These are phyloP conservation scores for Penicillium goetzii DNA, from an alignment of 495 filamentous ascomycete genomes.

Conservation along the genomic window DNA sequence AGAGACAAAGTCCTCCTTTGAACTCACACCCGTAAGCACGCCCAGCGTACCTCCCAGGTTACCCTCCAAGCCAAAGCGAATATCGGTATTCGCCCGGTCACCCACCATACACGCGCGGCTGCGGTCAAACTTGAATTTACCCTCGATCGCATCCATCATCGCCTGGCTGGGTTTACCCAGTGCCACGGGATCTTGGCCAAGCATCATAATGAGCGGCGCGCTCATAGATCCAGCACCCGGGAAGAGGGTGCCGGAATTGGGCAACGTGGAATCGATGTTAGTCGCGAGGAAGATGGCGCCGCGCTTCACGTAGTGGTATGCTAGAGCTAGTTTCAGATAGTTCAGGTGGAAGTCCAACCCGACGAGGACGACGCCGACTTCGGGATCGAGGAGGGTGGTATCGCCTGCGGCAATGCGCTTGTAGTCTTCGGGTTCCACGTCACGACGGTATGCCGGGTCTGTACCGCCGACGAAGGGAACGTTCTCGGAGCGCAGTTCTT, in stretches of 20 bases:
- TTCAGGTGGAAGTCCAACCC: constrained; percentile 93
- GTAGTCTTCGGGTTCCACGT: constrained; percentile 81
- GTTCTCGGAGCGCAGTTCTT: constrained; percentile 77
- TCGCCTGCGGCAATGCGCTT: constrained; percentile 70
- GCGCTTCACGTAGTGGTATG: constrained; percentile 78
- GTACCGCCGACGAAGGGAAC: constrained; percentile 87
- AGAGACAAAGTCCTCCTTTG: constrained; percentile 78
- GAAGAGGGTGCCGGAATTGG: constrained; percentile 77
- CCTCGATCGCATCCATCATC: constrained; percentile 99
- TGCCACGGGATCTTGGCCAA: constrained; percentile 66
- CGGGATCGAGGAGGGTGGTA: constrained; percentile 70
- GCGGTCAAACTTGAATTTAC: constrained; percentile 87
- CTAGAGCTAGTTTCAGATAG: constrained; percentile 86
- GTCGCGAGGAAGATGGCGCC: constrained; percentile 93
- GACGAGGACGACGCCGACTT: constrained; percentile 85
- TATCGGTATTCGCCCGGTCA: constrained; percentile 93
- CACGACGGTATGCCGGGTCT: constrained; percentile 74
- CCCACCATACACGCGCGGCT: constrained; percentile 92
- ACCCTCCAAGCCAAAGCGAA: constrained; percentile 91
- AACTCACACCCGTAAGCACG: constrained; percentile 88
- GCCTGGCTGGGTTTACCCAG: constrained; percentile 95
- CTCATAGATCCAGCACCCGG: constrained; percentile 87
- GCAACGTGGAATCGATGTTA: constrained; percentile 87
- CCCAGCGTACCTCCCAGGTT: constrained; percentile 87
- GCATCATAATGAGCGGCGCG: constrained; percentile 78